A percentile compares a stretch with the other conserved stretches of the same genome.
Conservation (phyloP, 768 basidiomycete species). For the Pholiota microspora region DNA sequence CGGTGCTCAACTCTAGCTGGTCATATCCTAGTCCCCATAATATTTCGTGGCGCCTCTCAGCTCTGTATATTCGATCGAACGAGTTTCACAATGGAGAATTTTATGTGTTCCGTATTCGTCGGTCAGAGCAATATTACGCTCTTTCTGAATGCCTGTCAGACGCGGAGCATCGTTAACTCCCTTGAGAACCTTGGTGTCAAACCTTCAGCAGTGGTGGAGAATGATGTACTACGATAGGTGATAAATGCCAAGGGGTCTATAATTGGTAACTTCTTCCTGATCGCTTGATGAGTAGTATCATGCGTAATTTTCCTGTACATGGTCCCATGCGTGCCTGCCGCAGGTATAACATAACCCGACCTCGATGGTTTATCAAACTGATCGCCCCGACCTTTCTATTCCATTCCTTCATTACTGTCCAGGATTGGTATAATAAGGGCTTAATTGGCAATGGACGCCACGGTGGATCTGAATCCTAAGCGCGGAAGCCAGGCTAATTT, state of each 20-base stretch:
- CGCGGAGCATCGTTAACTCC: constrained; percentile 2
- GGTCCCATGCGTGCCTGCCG: background rate
- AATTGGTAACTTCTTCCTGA: constrained; percentile 5
- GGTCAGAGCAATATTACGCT: background rate
- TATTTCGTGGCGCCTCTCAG: too few relatives aligned
- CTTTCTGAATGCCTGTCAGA: constrained; percentile 5
- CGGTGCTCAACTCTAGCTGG: too few relatives aligned
- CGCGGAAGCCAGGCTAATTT: constrained; percentile 28
- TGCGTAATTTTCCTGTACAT: constrained; percentile 7
- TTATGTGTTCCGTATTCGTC: too few relatives aligned
- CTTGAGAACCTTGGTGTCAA: constrained; percentile 12
- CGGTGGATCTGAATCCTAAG: background rate
- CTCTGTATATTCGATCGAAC: too few relatives aligned
- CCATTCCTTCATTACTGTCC: background rate
- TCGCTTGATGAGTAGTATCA: constrained; percentile 18
- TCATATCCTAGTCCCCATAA: too few relatives aligned
- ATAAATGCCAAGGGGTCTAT: constrained; percentile 5
- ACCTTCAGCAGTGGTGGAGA: constrained; percentile 7
- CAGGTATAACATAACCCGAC: constrained; percentile 1
- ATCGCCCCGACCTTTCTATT: too few relatives aligned
- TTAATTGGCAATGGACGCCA: constrained; percentile 5
- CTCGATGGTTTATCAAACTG: background rate
- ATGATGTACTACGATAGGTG: constrained; percentile 12
- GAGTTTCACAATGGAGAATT: too few relatives aligned
- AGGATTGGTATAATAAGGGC: constrained; percentile 1